These are phyloP conservation scores for Rhazya stricta DNA, from an alignment of 257 asterid genomes.

Conservation along the genomic window DNA sequence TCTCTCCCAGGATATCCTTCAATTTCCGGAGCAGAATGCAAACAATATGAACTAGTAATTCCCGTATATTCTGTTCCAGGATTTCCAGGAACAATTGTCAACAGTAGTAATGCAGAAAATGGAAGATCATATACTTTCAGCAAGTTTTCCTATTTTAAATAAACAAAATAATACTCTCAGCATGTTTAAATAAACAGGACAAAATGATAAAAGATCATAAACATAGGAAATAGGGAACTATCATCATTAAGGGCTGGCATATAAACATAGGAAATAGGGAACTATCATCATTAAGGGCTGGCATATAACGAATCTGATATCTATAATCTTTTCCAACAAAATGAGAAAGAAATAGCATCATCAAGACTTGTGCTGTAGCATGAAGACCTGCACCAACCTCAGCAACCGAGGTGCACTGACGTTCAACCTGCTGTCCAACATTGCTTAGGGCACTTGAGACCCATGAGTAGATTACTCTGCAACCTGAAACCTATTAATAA, in stretches of 20 bases:
- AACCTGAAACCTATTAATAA: conserved; percentile 76
- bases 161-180: background rate
- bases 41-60: background rate
- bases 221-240: background rate
- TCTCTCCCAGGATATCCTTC: background rate
- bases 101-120: background rate
- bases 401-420: conserved; percentile 40
- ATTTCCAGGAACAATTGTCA: background rate
- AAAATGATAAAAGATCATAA: background rate
- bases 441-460: conserved; percentile 61
- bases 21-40: background rate
- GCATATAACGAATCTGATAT: background rate
- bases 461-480: conserved; percentile 78
- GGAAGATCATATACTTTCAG: background rate
- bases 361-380: background rate
- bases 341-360: background rate
- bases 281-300: background rate
- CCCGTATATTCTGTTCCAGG: background rate
- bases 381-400: conserved; percentile 46
- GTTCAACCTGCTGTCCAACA: conserved; percentile 49
- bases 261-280: background rate
- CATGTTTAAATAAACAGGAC: background rate
- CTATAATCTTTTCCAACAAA: background rate
- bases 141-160: background rate
- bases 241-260: background rate